These are phyloP conservation scores for Medicago truncatula DNA, from an alignment of 306 rosid species.

Conservation along the genomic window MtrunA17r5.0-ANR NC_053043.1:9173001-9173500, in stretches of 20 bases:
- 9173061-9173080: slow-evolving; percentile 33
- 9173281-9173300: slow-evolving; percentile 31
- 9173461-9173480: not conserved
- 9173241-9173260: slow-evolving; percentile 98
- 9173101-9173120: slow-evolving; percentile 76
- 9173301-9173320: slow-evolving; percentile 1
- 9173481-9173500: not conserved
- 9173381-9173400: not conserved
- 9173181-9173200: slow-evolving; percentile 84
- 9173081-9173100: slow-evolving; percentile 21
- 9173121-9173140: slow-evolving; percentile 87
- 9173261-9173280: slow-evolving; percentile 62
- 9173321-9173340: not conserved
- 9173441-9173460: not conserved
- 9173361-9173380: not conserved
- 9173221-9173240: slow-evolving; percentile 94
- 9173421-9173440: not conserved
- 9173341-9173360: not conserved
- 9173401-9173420: not conserved
- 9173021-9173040: slow-evolving; percentile 29
- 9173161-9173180: slow-evolving; percentile 77
- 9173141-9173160: slow-evolving; percentile 87
- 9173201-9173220: slow-evolving; percentile 90
- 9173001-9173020: slow-evolving; percentile 19
- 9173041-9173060: slow-evolving; percentile 39